Conservation (phyloP, 2,329 filamentous ascomycete species). For the Ceratocystis alfenasii region DNA sequence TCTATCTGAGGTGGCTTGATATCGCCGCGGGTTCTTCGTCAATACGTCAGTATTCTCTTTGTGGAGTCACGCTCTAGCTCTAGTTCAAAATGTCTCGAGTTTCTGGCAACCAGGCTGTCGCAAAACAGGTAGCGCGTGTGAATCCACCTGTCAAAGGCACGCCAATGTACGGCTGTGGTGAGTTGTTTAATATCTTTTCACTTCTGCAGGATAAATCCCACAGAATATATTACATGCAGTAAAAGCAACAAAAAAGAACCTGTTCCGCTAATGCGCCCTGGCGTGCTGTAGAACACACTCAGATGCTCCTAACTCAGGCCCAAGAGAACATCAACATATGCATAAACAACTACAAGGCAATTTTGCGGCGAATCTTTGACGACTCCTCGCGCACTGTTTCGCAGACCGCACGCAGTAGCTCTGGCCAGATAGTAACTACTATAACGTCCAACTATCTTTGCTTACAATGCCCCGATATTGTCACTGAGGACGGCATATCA, state of each 20-base stretch:
- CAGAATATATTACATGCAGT: neutral
- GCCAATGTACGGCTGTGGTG: conserved; percentile 54
- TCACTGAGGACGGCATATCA: conserved; percentile 51
- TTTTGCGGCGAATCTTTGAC: conserved; percentile 60
- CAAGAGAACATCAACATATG: conserved; percentile 56
- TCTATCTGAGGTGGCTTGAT: neutral
- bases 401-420: conserved; percentile 50
- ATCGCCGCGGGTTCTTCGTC: neutral
- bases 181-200: conserved; percentile 26
- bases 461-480: conserved; percentile 58
- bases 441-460: conserved; percentile 60
- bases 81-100: conserved; percentile 7
- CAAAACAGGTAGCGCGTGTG: conserved; percentile 28
- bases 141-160: conserved; percentile 47
- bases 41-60: neutral
- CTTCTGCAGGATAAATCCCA: neutral
- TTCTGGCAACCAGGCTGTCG: conserved; percentile 16
- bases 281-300: conserved; percentile 51
- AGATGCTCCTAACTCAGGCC: conserved; percentile 49
- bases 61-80: neutral
- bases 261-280: conserved; percentile 27
- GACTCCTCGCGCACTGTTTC: conserved; percentile 46
- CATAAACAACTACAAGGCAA: conserved; percentile 58
- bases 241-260: neutral
- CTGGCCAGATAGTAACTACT: conserved; percentile 47